A percentile compares a stretch with the other conserved stretches of the same genome.
These are phyloP conservation scores for Aphanomyces stellatus DNA, from an alignment of 352 stramenopile species.

Conservation along the genomic window DNA sequence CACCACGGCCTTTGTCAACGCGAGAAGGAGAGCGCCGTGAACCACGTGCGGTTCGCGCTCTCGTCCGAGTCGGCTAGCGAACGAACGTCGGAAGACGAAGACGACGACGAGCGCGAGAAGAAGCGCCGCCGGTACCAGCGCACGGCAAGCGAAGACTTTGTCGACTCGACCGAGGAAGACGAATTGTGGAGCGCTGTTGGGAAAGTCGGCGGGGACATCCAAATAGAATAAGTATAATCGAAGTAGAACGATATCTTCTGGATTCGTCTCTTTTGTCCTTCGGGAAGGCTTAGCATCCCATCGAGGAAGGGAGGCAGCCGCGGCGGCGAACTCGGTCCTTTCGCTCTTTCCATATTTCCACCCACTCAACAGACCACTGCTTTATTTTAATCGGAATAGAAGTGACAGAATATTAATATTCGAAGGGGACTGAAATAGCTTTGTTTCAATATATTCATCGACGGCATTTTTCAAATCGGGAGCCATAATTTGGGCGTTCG, in stretches of 20 bases:
- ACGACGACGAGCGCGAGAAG: background rate
- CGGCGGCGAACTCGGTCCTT: too few species aligned
- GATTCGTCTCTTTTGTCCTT: too few species aligned
- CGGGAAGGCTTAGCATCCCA: too few species aligned
- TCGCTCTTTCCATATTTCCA: background rate
- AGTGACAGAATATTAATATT: too few species aligned
- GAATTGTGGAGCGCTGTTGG: slow-evolving; percentile 6
- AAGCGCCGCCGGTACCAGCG: background rate
- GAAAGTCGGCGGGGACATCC: background rate
- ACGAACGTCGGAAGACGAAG: too few species aligned
- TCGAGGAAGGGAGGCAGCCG: too few species aligned
- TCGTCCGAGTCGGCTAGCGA: too few species aligned
- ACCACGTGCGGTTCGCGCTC: slow-evolving; percentile 10
- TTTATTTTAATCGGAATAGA: too few species aligned
- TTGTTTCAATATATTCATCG: background rate
- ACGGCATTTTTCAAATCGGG: background rate
- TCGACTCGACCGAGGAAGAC: slow-evolving; percentile 12
- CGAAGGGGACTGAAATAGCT: background rate
- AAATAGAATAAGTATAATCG: background rate
- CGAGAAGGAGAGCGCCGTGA: background rate
- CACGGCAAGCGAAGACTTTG: slow-evolving; percentile 1
- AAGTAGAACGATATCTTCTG: too few species aligned
- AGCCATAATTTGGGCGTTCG: background rate
- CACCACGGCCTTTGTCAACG: background rate
- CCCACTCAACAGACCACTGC: too few species aligned